Conservation (phyloP, 805 yeast species). For the Yarrowia osloensis region DNA sequence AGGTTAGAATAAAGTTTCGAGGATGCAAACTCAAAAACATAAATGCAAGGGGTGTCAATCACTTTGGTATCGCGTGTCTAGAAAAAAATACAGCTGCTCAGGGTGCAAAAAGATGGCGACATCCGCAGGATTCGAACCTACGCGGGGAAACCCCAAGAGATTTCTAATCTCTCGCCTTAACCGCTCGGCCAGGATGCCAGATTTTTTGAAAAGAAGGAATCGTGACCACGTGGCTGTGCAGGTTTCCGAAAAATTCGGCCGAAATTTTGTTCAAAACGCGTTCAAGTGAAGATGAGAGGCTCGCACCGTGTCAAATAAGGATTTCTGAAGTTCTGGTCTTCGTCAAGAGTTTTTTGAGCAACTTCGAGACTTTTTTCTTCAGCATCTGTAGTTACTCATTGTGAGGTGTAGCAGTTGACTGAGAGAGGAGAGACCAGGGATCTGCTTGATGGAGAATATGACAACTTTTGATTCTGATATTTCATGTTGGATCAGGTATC, state of each 20-base stretch:
- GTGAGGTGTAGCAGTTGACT: no score
- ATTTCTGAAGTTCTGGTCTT: no score
- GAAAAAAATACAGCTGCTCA: neutral
- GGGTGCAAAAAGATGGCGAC: neutral
- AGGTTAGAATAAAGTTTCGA: neutral
- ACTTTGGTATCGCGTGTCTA: neutral
- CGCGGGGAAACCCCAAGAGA: slow-evolving; percentile 19
- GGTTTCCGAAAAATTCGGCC: neutral
- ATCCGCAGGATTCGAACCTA: slow-evolving; percentile 17
- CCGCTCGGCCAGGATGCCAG: slow-evolving; percentile 18
- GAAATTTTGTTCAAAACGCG: neutral
- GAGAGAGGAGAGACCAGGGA: no score
- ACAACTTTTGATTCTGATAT: no score
- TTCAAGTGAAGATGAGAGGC: no score
- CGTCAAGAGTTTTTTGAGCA: no score
- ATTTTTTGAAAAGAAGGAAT: neutral
- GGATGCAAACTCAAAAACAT: neutral
- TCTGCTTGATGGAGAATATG: no score
- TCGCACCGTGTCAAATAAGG: no score
- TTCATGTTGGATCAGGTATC: no score
- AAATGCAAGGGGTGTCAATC: neutral
- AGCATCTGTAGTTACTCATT: no score
- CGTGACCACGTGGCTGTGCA: neutral
- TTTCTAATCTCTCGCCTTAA: slow-evolving; percentile 16
- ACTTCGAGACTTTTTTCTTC: no score